Evolutionary conservation across 805 yeast species (phyloP).

Genomic region (Metschnikowia continentalis): DNA sequence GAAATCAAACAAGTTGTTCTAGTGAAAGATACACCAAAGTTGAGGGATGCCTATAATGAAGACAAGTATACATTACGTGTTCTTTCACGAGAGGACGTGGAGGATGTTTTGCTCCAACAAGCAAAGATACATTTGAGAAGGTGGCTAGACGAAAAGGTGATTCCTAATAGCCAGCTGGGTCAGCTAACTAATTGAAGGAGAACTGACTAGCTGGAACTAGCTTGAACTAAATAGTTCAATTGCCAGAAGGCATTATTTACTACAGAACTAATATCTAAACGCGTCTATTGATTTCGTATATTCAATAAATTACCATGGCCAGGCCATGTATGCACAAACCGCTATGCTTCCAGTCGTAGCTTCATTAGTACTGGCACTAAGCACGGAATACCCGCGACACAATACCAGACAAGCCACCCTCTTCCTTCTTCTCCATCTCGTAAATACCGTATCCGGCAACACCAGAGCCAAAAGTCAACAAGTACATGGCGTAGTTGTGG

Average conservation of each 20-base stretch:
- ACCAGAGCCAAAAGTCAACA: slow-evolving; percentile 60
- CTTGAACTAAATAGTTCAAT: background rate
- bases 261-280: too few relatives aligned
- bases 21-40: slow-evolving; percentile 17
- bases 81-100: slow-evolving; percentile 23
- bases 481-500: slow-evolving; percentile 57
- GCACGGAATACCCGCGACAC: slow-evolving; percentile 39
- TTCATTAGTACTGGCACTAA: slow-evolving; percentile 9
- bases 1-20: slow-evolving; percentile 18
- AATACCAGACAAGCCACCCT: slow-evolving; percentile 56
- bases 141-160: slow-evolving; percentile 21
- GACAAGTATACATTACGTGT: slow-evolving; percentile 20
- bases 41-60: slow-evolving; percentile 33
- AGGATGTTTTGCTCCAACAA: slow-evolving; percentile 15
- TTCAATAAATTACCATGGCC: slow-evolving; percentile 3
- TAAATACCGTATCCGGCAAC: slow-evolving; percentile 70
- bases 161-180: background rate
- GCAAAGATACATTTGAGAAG: slow-evolving; percentile 18
- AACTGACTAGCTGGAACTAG: too few relatives aligned
- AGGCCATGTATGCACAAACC: slow-evolving; percentile 1
- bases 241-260: too few relatives aligned
- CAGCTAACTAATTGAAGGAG: too few relatives aligned
- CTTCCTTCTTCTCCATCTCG: slow-evolving; percentile 57
- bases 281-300: background rate
- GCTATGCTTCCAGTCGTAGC: background rate